Conservation (phyloP, 106 monocot species). For the Platanthera zijinensis region DNA sequence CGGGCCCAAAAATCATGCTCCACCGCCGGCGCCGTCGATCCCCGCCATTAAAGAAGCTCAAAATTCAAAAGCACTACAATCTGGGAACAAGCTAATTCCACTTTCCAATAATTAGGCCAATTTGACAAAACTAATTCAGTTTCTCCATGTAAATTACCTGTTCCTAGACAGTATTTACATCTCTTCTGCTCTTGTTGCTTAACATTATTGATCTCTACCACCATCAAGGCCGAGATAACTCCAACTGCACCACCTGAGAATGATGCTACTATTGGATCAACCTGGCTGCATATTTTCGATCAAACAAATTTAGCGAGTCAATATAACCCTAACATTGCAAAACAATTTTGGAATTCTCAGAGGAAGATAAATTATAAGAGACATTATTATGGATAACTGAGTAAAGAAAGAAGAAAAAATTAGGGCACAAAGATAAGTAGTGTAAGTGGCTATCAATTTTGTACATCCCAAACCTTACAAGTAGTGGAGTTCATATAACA, state of each 20-base stretch:
- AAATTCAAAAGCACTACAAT: not conserved
- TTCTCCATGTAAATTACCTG: slow-evolving; percentile 36
- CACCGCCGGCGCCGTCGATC: too few species aligned
- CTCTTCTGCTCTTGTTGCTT: slow-evolving; percentile 39
- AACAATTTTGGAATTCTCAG: not conserved
- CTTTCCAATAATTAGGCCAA: not conserved
- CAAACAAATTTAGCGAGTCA: not conserved
- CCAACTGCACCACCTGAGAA: slow-evolving; percentile 99
- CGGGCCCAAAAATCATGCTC: too few species aligned
- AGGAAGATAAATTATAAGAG: not conserved
- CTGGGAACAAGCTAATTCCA: not conserved
- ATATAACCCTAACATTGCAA: not conserved
- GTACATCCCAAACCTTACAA: too few species aligned
- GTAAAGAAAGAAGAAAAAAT: too few species aligned
- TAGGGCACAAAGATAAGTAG: too few species aligned
- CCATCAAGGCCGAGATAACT: slow-evolving; percentile 98
- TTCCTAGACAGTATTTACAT: slow-evolving; percentile 93
- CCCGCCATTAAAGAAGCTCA: too few species aligned
- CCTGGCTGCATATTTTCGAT: slow-evolving; percentile 37
- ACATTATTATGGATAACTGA: too few species aligned
- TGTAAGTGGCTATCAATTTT: too few species aligned
- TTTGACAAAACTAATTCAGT: not conserved
- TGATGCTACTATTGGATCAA: slow-evolving; percentile 99
- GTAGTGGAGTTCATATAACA: too few species aligned
- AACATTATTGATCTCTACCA: slow-evolving; percentile 97